A percentile compares a stretch with the other conserved stretches of the same genome.
Evolutionary conservation across 1,139 yeast species (phyloP).

Genomic region (Hyphopichia pseudoburtonii): DNA sequence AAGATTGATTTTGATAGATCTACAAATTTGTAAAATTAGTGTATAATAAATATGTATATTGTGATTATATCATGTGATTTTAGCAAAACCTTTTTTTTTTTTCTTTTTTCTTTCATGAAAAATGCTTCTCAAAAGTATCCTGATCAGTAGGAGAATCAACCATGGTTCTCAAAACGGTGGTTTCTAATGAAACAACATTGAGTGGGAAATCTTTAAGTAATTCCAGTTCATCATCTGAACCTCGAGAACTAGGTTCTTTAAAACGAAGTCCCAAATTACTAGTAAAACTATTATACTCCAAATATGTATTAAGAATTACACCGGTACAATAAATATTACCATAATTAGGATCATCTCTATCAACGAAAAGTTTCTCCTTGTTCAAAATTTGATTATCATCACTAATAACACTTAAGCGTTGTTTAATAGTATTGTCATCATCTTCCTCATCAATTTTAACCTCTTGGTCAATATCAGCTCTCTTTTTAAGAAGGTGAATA

Average conservation of each 20-base stretch:
- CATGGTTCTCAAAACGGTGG: constrained; percentile 23
- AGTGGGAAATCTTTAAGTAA: constrained; percentile 35
- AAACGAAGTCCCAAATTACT: constrained; percentile 19
- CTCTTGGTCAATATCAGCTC: background rate
- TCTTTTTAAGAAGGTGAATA: background rate
- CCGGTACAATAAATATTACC: constrained; percentile 30
- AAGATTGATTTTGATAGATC: background rate
- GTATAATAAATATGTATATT: too few species aligned
- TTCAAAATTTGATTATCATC: too few species aligned
- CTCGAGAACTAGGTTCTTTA: constrained; percentile 7
- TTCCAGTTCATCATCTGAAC: constrained; percentile 12
- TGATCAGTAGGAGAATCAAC: constrained; percentile 5
- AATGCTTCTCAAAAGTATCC: constrained; percentile 2
- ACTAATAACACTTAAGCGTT: background rate
- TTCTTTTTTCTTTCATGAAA: too few species aligned
- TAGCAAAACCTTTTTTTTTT: too few species aligned
- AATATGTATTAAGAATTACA: constrained; percentile 27
- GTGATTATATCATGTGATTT: too few species aligned
- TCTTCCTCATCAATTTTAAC: background rate
- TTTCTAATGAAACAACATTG: constrained; percentile 28
- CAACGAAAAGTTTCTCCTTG: constrained; percentile 7
- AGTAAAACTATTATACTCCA: constrained; percentile 20
- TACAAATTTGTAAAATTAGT: background rate
- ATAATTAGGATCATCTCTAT: constrained; percentile 15
- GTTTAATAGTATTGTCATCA: constrained; percentile 4